Evolutionary conservation across 441 rosid species (phyloP).

Genomic region (Iberis amara): DNA sequence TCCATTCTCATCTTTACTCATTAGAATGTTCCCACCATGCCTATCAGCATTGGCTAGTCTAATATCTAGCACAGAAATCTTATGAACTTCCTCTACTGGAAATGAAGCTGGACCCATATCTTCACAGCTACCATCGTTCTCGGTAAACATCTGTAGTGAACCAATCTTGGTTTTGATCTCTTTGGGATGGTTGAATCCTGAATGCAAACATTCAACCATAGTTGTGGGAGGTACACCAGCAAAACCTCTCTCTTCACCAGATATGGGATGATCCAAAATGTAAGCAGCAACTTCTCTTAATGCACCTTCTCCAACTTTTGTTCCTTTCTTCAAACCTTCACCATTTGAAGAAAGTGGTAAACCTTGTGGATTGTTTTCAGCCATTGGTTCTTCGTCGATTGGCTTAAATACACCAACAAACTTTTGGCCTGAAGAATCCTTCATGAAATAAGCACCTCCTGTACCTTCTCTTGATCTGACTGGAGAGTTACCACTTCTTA

Average conservation of each 20-base stretch:
- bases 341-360: slow-evolving; percentile 56
- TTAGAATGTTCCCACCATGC: slow-evolving; percentile 71
- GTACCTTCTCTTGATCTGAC: slow-evolving; percentile 75
- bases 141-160: slow-evolving; percentile 66
- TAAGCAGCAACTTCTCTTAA: slow-evolving; percentile 83
- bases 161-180: slow-evolving; percentile 51
- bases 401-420: slow-evolving; percentile 80
- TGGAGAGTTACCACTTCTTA: slow-evolving; percentile 45
- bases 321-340: slow-evolving; percentile 81
- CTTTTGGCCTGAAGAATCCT: slow-evolving; percentile 45
- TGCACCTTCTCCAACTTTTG: slow-evolving; percentile 84
- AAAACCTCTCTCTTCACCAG: slow-evolving; percentile 46
- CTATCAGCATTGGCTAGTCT: slow-evolving; percentile 81
- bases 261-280: slow-evolving; percentile 70
- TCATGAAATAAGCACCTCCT: slow-evolving; percentile 85
- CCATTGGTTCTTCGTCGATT: slow-evolving; percentile 77
- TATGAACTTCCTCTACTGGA: slow-evolving; percentile 73
- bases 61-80: slow-evolving; percentile 64
- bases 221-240: slow-evolving; percentile 73
- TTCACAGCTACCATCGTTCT: slow-evolving; percentile 69
- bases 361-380: slow-evolving; percentile 64
- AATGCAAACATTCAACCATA: slow-evolving; percentile 54
- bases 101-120: slow-evolving; percentile 73
- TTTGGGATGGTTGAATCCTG: slow-evolving; percentile 53
- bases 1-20: slow-evolving; percentile 43